Evolutionary conservation across 345 rosid genomes (phyloP).

Genomic region (Stellera chamaejasme): DNA sequence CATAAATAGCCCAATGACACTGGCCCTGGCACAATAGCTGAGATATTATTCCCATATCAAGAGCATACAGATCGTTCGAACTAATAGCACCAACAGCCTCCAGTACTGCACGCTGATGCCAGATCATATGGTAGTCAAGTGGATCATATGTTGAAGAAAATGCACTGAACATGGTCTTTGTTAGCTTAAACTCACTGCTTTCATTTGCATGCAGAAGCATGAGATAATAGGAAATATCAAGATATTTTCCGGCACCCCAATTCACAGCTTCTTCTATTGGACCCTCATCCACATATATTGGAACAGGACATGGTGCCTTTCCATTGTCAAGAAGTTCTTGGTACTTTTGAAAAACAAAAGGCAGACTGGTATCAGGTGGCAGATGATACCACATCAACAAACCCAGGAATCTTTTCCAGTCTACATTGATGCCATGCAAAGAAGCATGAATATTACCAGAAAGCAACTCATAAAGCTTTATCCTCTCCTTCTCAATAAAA

Average conservation of each 20-base stretch:
- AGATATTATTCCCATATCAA: constrained; percentile 88
- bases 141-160: constrained; percentile 87
- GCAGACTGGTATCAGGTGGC: constrained; percentile 59
- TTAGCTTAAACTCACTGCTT: constrained; percentile 38
- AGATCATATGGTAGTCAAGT: constrained; percentile 97
- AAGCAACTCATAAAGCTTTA: constrained; percentile 83
- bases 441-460: constrained; percentile 77
- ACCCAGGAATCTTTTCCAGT: constrained; percentile 97
- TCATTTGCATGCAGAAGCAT: constrained; percentile 90
- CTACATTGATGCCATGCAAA: constrained; percentile 48
- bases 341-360: constrained; percentile 57
- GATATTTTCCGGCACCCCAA: constrained; percentile 36
- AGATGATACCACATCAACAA: constrained; percentile 89
- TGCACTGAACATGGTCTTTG: constrained; percentile 86
- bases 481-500: constrained; percentile 77
- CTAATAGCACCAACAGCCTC: constrained; percentile 72
- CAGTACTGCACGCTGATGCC: constrained; percentile 83
- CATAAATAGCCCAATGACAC: constrained; percentile 96
- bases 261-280: constrained; percentile 31
- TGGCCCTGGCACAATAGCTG: constrained; percentile 75
- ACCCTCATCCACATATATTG: constrained; percentile 90
- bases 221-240: constrained; percentile 84
- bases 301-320: constrained; percentile 78
- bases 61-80: constrained; percentile 79
- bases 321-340: constrained; percentile 55